A percentile compares a stretch with the other conserved stretches of the same genome.
Conservation (phyloP, 2,329 filamentous ascomycete species). For the Pseudomassariella vexata region DNA sequence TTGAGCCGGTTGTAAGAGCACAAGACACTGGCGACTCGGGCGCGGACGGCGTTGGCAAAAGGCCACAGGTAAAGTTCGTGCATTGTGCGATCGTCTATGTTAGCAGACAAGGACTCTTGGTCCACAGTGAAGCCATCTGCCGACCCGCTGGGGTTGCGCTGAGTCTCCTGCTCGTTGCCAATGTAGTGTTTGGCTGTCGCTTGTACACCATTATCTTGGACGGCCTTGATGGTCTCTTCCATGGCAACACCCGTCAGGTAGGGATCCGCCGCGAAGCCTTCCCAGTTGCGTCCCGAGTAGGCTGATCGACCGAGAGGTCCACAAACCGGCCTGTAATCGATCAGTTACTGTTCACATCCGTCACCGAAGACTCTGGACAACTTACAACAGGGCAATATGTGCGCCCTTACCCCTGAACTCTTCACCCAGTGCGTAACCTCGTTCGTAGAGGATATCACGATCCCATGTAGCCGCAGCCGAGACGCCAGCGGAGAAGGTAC, state of each 20-base stretch:
- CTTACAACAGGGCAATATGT: constrained; percentile 52
- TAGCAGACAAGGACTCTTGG: constrained; percentile 39
- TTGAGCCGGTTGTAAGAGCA: constrained; percentile 74
- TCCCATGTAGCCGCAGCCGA: constrained; percentile 68
- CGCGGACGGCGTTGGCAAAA: constrained; percentile 65
- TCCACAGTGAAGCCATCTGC: constrained; percentile 3
- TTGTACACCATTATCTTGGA: constrained; percentile 30
- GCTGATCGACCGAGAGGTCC: constrained; percentile 37
- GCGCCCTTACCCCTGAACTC: constrained; percentile 70
- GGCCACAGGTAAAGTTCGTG: constrained; percentile 77
- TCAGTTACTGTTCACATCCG: not conserved
- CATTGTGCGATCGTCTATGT: constrained; percentile 68
- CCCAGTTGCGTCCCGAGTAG: constrained; percentile 59
- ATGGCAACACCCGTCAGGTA: constrained; percentile 55
- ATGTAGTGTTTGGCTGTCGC: constrained; percentile 33
- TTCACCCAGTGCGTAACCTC: constrained; percentile 34
- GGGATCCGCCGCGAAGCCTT: constrained; percentile 58
- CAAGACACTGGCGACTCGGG: constrained; percentile 60
- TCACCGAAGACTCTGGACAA: constrained; percentile 1
- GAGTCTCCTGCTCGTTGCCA: constrained; percentile 21
- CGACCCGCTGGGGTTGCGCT: constrained; percentile 7
- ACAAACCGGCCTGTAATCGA: constrained; percentile 28
- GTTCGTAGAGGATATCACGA: constrained; percentile 48
- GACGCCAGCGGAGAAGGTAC: constrained; percentile 65
- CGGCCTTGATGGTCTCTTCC: constrained; percentile 26